Evolutionary conservation across 352 stramenopile species (phyloP), one percentile per base, ranked within the genome.

Genomic region (Globisporangium barbulae): DNA sequence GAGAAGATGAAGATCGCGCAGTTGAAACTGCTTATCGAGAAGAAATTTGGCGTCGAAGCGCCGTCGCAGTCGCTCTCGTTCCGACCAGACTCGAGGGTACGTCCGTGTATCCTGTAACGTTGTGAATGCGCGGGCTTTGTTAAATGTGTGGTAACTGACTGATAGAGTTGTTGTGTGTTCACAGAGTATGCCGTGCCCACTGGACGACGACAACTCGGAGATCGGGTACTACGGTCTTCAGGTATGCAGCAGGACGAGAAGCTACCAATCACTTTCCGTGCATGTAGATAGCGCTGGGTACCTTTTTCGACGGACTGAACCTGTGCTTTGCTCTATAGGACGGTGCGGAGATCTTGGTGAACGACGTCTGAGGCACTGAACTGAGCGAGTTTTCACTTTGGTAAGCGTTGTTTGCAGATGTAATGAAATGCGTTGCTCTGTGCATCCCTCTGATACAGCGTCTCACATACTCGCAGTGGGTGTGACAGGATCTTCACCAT

Each of bases 1-100:
- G 74, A 89, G 45, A 84, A 82, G 58, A 91, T 93, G 82, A 91
- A 85, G 65, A 73, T 93, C 9, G 75, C 76, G 17, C 80, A 91
- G 65, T 53, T 93, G 10, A 91, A 91, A 53, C 64, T 85, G 7
- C 73, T 91, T 9, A 73, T 91, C 10, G 78, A 85, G 59, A 83
- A 88, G 50, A 93, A 91, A 53, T 89, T 89, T 59, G 82, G 85
- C 12, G 60, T 93, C n/a, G 63, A 74, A 5, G 67, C 74, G 4
- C 59, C 68, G 6, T 64, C 77, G 12, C 81, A 91, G 31, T 59
- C 87, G 37, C 70, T 93, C 12, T 88, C 85, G 2, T 91, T 88
- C 48, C 71, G 81, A 13, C 59, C 59, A 12, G 78, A 85, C 61
- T 59, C 82, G 13, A 88, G 78, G 71, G 85, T 91, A 67, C 42